Evolutionary conservation across 1,284 basidiomycete species (phyloP), one percentile per base, ranked within the genome.

Genomic region (Tilletia indica): DNA sequence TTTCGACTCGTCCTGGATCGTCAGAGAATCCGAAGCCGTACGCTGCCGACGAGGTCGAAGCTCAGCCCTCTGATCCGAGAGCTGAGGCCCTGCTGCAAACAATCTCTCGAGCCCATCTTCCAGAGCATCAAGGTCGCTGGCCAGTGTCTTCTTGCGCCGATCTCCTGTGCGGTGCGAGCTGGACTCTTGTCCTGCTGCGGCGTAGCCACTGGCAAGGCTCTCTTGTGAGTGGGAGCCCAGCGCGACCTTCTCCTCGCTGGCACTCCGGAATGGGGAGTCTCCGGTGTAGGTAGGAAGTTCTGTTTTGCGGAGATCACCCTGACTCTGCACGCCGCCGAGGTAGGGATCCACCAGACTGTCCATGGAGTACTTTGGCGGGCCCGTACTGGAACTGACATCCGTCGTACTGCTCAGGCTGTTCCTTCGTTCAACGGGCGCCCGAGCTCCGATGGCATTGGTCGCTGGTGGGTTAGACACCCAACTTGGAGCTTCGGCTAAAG

Each of bases 361-460:
- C 36, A 38, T 64, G 12, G 61, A 64, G 61, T 64, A 38, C 61
- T 64, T 64, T 14, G 31, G 61, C 36, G 61, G 61, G 6, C 12
- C 36, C 3, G 19, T 34, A 45, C 42, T 39, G 36, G 61, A 64
- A 38, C 36, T 39, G 14, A 64, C 14, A 39, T 64, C 61, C 9
- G 61, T 64, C 19, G 38, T 38, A 34, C 61, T 64, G 34, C 61
- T 64, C 34, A 42, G 12, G 61, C 61, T 64, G 61, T 39, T 64
- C 14, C 61, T 34, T 19, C 61, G 61, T 12, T 64, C 61, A 11
- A 39, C 16, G 6, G 14, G 12, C 8, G 61, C 36, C 12, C 61
- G 31, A 16, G 14, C 3, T 14, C 36, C 38, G 12, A 19, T 64
- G 6, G 12, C 12, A 16, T 16, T 64, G 4, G 34, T 19, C 4